Percentiles rank a stretch among this genome's conserved stretches.
phyloP scores from a whole-genome alignment of 2,329 filamentous ascomycete genomes.

The Phaeosphaeriaceae sp. region DNA sequence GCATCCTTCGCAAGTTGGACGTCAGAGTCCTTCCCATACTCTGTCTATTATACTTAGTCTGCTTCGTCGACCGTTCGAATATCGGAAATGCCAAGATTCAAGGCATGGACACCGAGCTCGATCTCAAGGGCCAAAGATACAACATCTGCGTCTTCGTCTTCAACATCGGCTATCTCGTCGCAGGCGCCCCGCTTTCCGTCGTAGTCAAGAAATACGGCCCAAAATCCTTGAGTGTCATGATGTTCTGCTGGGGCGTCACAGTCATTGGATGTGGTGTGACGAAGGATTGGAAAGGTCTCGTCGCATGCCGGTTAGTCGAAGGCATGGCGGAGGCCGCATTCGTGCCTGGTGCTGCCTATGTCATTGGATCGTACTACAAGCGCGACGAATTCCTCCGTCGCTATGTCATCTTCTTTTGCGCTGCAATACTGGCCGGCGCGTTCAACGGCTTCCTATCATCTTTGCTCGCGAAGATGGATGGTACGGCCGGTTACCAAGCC shows the following conservation, averaged over 20 bases:
- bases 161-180: constrained; percentile 47
- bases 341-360: constrained; percentile 36
- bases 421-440: constrained; percentile 62
- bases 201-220: constrained; percentile 44
- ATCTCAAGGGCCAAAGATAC: constrained; percentile 45
- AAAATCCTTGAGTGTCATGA: constrained; percentile 42
- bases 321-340: constrained; percentile 43
- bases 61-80: constrained; percentile 42
- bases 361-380: constrained; percentile 55
- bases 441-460: constrained; percentile 63
- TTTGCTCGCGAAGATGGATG: constrained; percentile 48
- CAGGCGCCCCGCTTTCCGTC: constrained; percentile 43
- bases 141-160: constrained; percentile 49
- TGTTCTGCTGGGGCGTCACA: constrained; percentile 44
- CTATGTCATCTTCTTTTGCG: constrained; percentile 61
- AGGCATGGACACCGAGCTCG: constrained; percentile 45
- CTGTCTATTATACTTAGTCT: constrained; percentile 41
- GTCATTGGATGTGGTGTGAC: constrained; percentile 41
- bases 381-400: constrained; percentile 62
- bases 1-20: constrained; percentile 41
- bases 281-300: constrained; percentile 34
- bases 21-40: constrained; percentile 39
- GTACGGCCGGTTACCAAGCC: constrained; percentile 27
- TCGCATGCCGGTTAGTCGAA: constrained; percentile 36
- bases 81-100: constrained; percentile 47